Percentiles rank a stretch among this genome's conserved stretches.
Conservation (phyloP, 2,329 filamentous ascomycete species). For the Aureobasidium melanogenum region DNA sequence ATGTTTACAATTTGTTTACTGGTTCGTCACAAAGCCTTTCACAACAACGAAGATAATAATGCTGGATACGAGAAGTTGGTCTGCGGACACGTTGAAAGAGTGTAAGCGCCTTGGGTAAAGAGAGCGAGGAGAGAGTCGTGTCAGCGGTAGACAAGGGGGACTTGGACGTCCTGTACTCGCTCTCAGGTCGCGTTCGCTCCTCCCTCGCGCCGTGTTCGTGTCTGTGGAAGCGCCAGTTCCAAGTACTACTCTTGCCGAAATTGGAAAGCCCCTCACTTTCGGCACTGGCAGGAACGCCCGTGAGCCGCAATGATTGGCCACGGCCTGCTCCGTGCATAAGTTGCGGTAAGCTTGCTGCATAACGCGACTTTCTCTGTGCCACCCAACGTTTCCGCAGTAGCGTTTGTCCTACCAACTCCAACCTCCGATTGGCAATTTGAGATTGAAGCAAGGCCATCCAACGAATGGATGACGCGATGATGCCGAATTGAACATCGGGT, state of each 20-base stretch:
- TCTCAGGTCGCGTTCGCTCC: slow-evolving; percentile 7
- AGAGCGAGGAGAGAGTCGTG: not conserved
- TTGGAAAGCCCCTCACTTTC: not conserved
- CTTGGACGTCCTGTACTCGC: not conserved
- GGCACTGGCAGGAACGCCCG: not conserved
- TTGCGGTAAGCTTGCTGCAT: not conserved
- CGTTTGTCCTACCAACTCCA: slow-evolving; percentile 7
- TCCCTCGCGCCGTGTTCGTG: slow-evolving; percentile 1
- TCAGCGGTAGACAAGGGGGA: slow-evolving; percentile 2
- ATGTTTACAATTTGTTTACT: slow-evolving; percentile 8
- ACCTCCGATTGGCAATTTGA: not conserved
- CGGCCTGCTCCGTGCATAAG: not conserved
- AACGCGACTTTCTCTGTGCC: not conserved
- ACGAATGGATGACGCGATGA: not conserved
- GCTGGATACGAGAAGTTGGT: not conserved
- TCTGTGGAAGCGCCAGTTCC: not conserved
- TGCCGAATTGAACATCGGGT: not conserved
- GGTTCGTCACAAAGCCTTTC: not conserved
- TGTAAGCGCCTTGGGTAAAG: slow-evolving; percentile 4
- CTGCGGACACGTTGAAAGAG: not conserved
- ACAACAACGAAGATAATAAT: slow-evolving; percentile 6
- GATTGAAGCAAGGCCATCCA: not conserved
- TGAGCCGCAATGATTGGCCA: not conserved
- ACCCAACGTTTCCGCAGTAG: not conserved
- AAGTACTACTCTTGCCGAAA: slow-evolving; percentile 6